Evolutionary conservation across 2,329 filamentous ascomycete species (phyloP).

Genomic region (Penicillium fuscoglaucum): DNA sequence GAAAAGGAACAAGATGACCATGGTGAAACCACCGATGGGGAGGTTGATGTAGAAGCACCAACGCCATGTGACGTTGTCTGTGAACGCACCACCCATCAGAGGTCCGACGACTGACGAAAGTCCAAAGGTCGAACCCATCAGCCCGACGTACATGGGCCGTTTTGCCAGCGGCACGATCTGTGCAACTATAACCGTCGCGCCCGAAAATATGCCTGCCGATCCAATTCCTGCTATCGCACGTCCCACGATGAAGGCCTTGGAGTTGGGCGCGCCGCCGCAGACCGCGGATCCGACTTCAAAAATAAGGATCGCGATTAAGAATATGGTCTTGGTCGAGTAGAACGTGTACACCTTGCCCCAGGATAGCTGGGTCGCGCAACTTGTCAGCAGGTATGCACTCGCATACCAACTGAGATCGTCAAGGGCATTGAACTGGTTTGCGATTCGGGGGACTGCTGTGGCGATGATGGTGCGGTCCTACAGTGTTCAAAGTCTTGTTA

Average conservation of each 20-base stretch:
- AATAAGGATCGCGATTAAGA: conserved; percentile 34
- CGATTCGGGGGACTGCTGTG: conserved; percentile 28
- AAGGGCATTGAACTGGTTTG: conserved; percentile 24
- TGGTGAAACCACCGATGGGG: conserved; percentile 41
- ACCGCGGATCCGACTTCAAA: conserved; percentile 44
- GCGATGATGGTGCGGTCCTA: conserved; percentile 46
- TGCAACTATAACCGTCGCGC: conserved; percentile 30
- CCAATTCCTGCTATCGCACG: conserved; percentile 40
- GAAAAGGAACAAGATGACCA: conserved; percentile 51
- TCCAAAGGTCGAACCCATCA: conserved; percentile 59
- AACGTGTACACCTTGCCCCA: conserved; percentile 41
- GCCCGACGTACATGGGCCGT: conserved; percentile 44
- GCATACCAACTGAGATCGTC: conserved; percentile 66
- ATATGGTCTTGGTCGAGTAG: conserved; percentile 39
- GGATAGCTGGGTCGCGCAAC: conserved; percentile 38
- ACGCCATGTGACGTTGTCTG: conserved; percentile 40
- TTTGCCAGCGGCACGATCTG: conserved; percentile 53
- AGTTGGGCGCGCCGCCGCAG: conserved; percentile 36
- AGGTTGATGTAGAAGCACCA: conserved; percentile 50
- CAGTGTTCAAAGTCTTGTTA: conserved; percentile 37
- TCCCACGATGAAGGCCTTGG: conserved; percentile 37
- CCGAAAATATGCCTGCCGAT: conserved; percentile 36
- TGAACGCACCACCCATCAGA: conserved; percentile 48
- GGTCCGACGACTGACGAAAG: conserved; percentile 50
- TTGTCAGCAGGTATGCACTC: conserved; percentile 44